Percentiles rank a stretch among this genome's conserved stretches.
These are phyloP conservation scores for Arabidopsis hybrid DNA, from an alignment of 441 rosid genomes.

Conservation along the genomic window DNA sequence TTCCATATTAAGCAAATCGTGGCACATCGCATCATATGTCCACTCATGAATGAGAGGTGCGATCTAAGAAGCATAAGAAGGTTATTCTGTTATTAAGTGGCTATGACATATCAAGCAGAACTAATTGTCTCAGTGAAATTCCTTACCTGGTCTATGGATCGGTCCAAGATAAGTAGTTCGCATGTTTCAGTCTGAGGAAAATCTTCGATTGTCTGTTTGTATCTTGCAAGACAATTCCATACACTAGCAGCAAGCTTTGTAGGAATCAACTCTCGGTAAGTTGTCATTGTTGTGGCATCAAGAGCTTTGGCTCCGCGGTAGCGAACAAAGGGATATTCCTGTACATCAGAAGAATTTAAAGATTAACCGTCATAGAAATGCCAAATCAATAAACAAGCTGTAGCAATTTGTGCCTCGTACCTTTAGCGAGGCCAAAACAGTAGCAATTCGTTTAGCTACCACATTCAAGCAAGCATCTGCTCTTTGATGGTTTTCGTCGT, in stretches of 20 bases:
- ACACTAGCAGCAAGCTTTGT: slow-evolving; percentile 96
- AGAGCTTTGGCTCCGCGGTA: slow-evolving; percentile 91
- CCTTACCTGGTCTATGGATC: slow-evolving; percentile 90
- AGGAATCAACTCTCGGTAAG: slow-evolving; percentile 82
- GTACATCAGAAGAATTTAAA: slow-evolving; percentile 34
- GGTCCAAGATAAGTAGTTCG: slow-evolving; percentile 86
- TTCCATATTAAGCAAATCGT: slow-evolving; percentile 57
- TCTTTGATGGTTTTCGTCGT: slow-evolving; percentile 74
- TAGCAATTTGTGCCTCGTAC: slow-evolving; percentile 50
- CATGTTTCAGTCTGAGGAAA: slow-evolving; percentile 95
- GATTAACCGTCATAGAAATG: background rate
- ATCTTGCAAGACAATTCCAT: slow-evolving; percentile 79
- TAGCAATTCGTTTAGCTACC: slow-evolving; percentile 89
- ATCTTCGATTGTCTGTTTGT: slow-evolving; percentile 72
- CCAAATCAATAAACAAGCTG: slow-evolving; percentile 33
- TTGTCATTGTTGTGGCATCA: slow-evolving; percentile 92
- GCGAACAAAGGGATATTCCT: slow-evolving; percentile 92
- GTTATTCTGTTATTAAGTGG: background rate
- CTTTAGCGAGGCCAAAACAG: slow-evolving; percentile 94
- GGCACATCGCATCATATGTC: slow-evolving; percentile 99
- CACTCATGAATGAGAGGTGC: slow-evolving; percentile 98
- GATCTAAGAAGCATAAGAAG: slow-evolving; percentile 57
- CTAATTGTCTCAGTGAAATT: slow-evolving; percentile 15
- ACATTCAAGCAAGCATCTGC: slow-evolving; percentile 86
- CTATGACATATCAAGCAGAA: slow-evolving; percentile 31